These are phyloP conservation scores for Arthrobotrys pseudoclavata DNA, from an alignment of 2,329 filamentous ascomycete genomes.

Conservation along the genomic window DNA sequence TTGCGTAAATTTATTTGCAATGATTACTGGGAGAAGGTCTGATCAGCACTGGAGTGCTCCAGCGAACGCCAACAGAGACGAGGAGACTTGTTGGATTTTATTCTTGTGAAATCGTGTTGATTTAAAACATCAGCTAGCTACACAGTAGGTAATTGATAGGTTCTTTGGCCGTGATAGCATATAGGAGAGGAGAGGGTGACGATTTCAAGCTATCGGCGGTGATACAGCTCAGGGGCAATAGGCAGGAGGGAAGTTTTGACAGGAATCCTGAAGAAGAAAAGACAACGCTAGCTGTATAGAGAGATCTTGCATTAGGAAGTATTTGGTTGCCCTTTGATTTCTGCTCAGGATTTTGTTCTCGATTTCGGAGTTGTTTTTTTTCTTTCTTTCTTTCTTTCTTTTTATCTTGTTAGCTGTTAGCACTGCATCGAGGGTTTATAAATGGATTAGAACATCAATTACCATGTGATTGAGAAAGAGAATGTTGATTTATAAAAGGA, in stretches of 20 bases:
- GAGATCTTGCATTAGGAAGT: not conserved
- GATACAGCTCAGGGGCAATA: not conserved
- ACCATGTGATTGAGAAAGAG: not conserved
- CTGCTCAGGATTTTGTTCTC: not conserved
- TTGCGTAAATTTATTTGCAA: not conserved
- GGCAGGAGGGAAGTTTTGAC: not conserved
- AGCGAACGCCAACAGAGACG: not conserved
- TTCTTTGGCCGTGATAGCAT: not conserved
- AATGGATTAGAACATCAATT: not conserved
- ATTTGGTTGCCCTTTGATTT: not conserved
- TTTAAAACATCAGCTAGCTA: not conserved
- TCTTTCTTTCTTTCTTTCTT: too few species aligned
- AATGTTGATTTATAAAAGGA: not conserved
- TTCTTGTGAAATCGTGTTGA: constrained; percentile 8
- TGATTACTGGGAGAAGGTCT: too few species aligned
- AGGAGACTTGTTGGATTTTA: constrained; percentile 3
- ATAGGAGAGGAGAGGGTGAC: not conserved
- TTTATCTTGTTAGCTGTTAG: not conserved
- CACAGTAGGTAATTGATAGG: not conserved
- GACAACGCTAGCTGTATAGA: too few species aligned
- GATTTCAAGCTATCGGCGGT: not conserved
- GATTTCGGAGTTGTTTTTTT: not conserved
- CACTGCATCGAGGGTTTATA: not conserved
- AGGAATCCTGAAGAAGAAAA: not conserved
- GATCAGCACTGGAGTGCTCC: not conserved